Conservation (phyloP, 2,329 filamentous ascomycete genomes). For the Pyricularia pennisetigena region DNA sequence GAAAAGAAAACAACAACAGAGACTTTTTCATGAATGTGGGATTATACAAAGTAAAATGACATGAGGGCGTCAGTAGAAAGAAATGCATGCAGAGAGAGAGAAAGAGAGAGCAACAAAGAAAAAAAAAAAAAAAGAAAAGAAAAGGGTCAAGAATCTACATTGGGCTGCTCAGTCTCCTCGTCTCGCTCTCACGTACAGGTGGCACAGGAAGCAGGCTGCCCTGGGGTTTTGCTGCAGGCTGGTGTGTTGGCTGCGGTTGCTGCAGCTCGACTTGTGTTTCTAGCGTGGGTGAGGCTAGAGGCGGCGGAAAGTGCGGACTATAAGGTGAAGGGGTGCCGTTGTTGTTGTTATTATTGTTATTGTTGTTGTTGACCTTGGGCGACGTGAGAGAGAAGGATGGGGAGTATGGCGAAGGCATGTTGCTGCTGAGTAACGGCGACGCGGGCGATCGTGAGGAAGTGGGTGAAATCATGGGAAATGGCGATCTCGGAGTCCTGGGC, state of each 20-base stretch:
- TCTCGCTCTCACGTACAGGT: not conserved
- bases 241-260: not conserved
- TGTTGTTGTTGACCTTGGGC: too few species aligned
- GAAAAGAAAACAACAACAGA: not conserved
- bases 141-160: not conserved
- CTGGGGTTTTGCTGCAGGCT: not conserved
- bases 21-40: not conserved
- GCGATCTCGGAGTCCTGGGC: not conserved
- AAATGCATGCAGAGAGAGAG: too few species aligned
- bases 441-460: not conserved
- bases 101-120: not conserved
- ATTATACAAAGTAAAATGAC: not conserved
- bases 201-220: not conserved
- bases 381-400: not conserved
- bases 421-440: not conserved
- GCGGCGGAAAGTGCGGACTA: not conserved
- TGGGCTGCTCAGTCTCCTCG: not conserved
- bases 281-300: too few species aligned
- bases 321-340: not conserved
- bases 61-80: not conserved
- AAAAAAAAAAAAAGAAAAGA: not conserved
- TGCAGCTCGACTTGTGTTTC: not conserved
- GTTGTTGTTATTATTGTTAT: too few species aligned
- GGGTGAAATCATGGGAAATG: not conserved
- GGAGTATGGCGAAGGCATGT: not conserved